phyloP scores from a whole-genome alignment of 768 basidiomycete genomes.

The Calocybe cyanea region DNA sequence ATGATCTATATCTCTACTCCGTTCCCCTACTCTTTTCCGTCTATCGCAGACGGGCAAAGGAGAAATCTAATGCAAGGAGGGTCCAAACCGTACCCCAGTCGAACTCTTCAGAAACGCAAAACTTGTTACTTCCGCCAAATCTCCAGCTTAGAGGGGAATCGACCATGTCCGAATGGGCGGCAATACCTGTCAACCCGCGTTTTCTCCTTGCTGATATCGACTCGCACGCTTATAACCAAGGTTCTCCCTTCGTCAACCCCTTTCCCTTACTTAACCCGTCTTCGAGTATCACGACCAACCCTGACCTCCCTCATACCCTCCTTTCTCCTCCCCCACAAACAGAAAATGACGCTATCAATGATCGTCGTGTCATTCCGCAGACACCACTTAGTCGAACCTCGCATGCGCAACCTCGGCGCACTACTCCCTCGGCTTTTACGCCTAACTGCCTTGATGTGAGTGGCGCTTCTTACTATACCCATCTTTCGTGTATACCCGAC shows the following conservation, averaged over 20 bases:
- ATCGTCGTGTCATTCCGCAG: conserved; percentile 34
- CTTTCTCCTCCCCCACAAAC: conserved; percentile 43
- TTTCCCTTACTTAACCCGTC: conserved; percentile 29
- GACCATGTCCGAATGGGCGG: conserved; percentile 25
- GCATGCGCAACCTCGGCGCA: conserved; percentile 24
- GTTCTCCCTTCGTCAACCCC: conserved; percentile 52
- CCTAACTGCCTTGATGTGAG: conserved; percentile 35
- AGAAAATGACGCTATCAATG: conserved; percentile 45
- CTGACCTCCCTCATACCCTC: conserved; percentile 41
- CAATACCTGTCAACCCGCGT: conserved; percentile 29
- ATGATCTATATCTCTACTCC: too few relatives aligned
- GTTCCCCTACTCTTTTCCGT: background rate
- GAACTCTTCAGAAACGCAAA: conserved; percentile 17
- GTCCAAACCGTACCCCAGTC: conserved; percentile 31
- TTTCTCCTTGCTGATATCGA: conserved; percentile 12
- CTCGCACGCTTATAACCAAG: conserved; percentile 39
- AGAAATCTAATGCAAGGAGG: conserved; percentile 65
- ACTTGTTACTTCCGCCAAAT: conserved; percentile 29
- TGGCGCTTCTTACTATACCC: conserved; percentile 41
- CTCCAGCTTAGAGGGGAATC: conserved; percentile 36
- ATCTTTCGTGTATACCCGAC: conserved; percentile 45
- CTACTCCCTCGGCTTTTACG: conserved; percentile 23
- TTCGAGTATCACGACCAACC: conserved; percentile 30
- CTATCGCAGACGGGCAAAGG: conserved; percentile 79
- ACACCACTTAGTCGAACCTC: conserved; percentile 25